These are phyloP conservation scores for Verticillium nubilum DNA, from an alignment of 2,329 filamentous ascomycete species.

Conservation along the genomic window DNA sequence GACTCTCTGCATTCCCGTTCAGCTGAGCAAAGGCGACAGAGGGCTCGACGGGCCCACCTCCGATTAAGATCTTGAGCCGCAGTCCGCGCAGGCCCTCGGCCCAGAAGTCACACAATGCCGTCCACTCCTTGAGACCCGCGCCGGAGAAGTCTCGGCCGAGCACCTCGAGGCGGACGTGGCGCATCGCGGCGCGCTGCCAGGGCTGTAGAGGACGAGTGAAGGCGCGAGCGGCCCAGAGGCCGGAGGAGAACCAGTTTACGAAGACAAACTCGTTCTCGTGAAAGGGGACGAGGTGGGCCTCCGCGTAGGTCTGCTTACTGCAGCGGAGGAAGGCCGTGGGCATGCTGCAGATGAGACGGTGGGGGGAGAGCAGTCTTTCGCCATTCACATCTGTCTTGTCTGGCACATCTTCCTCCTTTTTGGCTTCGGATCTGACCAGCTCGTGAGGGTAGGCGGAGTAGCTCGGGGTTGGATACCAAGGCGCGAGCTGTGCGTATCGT, in stretches of 20 bases:
- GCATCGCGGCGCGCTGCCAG: conserved; percentile 37
- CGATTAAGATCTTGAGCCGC: conserved; percentile 30
- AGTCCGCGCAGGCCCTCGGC: conserved; percentile 29
- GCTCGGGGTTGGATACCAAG: conserved; percentile 30
- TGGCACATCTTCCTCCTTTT: neutral
- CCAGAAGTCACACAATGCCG: conserved; percentile 28
- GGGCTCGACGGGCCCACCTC: conserved; percentile 14
- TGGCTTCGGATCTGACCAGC: conserved; percentile 7
- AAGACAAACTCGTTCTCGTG: conserved; percentile 39
- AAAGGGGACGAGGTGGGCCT: conserved; percentile 34
- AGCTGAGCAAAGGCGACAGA: conserved; percentile 5
- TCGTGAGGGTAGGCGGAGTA: conserved; percentile 24
- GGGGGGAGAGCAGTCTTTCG: conserved; percentile 22
- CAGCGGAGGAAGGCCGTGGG: conserved; percentile 32
- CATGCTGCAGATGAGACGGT: conserved; percentile 31
- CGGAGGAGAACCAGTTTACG: conserved; percentile 39
- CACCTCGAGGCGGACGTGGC: conserved; percentile 35
- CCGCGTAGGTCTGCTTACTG: conserved; percentile 35
- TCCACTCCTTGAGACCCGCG: conserved; percentile 25
- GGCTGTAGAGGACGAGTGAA: conserved; percentile 25
- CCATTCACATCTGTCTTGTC: neutral
- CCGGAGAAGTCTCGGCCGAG: conserved; percentile 28
- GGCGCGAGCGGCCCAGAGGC: conserved; percentile 31
- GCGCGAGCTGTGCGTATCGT: conserved; percentile 29
- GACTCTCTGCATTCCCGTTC: conserved; percentile 7